Evolutionary conservation across 192 early-diverging fungal species (phyloP), one percentile per base, ranked within the genome.

Genomic region (Entomortierella chlamydospora): DNA sequence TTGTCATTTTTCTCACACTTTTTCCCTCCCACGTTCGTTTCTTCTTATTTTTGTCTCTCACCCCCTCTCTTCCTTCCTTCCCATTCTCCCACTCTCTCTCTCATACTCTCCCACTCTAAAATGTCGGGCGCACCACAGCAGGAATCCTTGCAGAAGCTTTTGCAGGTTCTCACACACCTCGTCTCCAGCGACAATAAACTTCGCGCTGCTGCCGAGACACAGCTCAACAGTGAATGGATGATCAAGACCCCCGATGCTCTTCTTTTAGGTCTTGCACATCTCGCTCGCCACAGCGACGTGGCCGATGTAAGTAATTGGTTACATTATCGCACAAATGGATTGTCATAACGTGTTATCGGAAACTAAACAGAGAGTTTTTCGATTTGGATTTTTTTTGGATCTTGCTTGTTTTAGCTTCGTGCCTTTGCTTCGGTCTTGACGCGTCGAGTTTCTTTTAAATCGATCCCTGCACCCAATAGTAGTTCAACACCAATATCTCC

Each of bases 161-260:
- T 85, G 17, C 65, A 82, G 12, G 68, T 86, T 31, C 64, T 89
- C 41, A 72, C 78, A 11, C 81, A 82, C 25, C 68, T 89, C 57
- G 76, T 67, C 23, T 86, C 88, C 12, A 51, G 68, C 37, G 86
- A 89, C 42, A 89, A 89, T 56, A 57, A 57, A 34, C 41, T 83
- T 49, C 85, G 88, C 58, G 56, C 83, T 31, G 57, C 57, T 13
- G 88, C 88, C 20, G 88, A 89, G 61, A 50, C 59, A 26, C 81
- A 83, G 47, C 82, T 89, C 47, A 86, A 87, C 51, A 83, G 83
- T 31, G 83, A 86, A 47, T 89, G 88, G 88, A 78, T 89, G 26
- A 55, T 72, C 51, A 77, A 74, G 50, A 72, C 80, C 42, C 86
- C 88, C 8, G 85, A 87, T 49, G 57, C 86, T 22, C 71, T 87